phyloP scores from a whole-genome alignment of 2,329 filamentous ascomycete genomes.

The Monosporascus sp. region DNA sequence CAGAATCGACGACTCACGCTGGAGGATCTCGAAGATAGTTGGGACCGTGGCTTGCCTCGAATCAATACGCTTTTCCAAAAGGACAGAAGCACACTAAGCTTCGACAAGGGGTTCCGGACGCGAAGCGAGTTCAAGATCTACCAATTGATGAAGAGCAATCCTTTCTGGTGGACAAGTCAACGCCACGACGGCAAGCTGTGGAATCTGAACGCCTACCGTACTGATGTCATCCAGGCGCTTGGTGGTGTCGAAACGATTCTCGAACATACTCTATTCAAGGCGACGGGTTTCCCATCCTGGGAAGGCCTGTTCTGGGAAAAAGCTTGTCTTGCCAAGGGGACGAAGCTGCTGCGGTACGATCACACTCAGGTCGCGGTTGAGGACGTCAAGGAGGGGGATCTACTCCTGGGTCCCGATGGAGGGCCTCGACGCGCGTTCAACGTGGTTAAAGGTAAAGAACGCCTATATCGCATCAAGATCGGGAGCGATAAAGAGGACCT shows the following conservation, averaged over 20 bases:
- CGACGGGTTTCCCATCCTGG: conserved; percentile 94
- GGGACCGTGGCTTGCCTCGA: conserved; percentile 93
- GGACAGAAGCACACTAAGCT: conserved; percentile 91
- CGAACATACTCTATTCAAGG: conserved; percentile 94
- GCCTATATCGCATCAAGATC: conserved; percentile 45
- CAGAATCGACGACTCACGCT: conserved; percentile 92
- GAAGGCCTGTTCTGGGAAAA: conserved; percentile 85
- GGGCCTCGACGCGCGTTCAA: conserved; percentile 43
- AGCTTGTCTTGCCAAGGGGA: conserved; percentile 43
- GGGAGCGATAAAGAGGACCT: conserved; percentile 37
- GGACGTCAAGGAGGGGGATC: conserved; percentile 43
- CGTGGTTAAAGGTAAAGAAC: conserved; percentile 40
- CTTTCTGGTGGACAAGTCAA: conserved; percentile 99
- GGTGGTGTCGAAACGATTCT: conserved; percentile 97
- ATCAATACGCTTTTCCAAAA: conserved; percentile 99
- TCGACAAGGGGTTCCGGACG: conserved; percentile 96
- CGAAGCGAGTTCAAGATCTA: conserved; percentile 97
- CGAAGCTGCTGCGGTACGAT: conserved; percentile 39
- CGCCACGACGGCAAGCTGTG: conserved; percentile 95
- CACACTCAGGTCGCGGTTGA: conserved; percentile 39
- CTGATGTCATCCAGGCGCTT: conserved; percentile 92
- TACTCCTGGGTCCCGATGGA: conserved; percentile 45
- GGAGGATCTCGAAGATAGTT: conserved; percentile 95
- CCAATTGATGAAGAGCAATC: conserved; percentile 98
- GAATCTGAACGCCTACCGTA: conserved; percentile 93